Percentiles rank a stretch among this genome's conserved stretches.
These are phyloP conservation scores for Maudiozyma barnettii DNA, from an alignment of 805 yeast genomes.

Conservation along the genomic window DNA sequence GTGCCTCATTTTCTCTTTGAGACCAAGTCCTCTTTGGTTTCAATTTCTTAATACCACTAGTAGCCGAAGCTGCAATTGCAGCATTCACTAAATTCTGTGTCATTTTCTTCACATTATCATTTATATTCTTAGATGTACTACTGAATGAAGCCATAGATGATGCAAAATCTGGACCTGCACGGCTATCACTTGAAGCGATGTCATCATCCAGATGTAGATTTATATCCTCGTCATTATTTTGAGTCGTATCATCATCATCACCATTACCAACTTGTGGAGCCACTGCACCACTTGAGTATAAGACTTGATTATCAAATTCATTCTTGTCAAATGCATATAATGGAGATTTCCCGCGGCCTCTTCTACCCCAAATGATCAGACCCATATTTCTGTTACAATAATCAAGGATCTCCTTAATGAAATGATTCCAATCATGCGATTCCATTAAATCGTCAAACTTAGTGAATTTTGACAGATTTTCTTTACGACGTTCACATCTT, in stretches of 20 bases:
- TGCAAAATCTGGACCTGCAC: neutral
- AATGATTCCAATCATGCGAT: conserved; percentile 79
- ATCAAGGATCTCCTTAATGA: conserved; percentile 68
- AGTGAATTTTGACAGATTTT: conserved; percentile 40
- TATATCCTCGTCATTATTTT: neutral
- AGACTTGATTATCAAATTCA: conserved; percentile 19
- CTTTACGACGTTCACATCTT: conserved; percentile 64
- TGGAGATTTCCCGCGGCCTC: conserved; percentile 29
- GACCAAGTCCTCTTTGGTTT: conserved; percentile 52
- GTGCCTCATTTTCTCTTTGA: conserved; percentile 75
- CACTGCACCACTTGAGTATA: conserved; percentile 16
- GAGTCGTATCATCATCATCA: neutral
- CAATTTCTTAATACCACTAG: conserved; percentile 18
- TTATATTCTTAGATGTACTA: neutral
- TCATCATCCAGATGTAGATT: neutral
- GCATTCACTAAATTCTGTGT: conserved; percentile 16
- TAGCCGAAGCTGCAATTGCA: conserved; percentile 17
- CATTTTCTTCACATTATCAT: conserved; percentile 1
- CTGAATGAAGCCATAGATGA: neutral
- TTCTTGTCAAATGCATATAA: conserved; percentile 15
- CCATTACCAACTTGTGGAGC: neutral
- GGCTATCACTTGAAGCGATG: neutral
- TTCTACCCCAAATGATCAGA: conserved; percentile 60
- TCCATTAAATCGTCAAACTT: conserved; percentile 48
- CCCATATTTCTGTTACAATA: conserved; percentile 71